Base-by-base conservation (phyloP, 108 stramenopile species). In the Cylindrotheca fusiformis region DNA sequence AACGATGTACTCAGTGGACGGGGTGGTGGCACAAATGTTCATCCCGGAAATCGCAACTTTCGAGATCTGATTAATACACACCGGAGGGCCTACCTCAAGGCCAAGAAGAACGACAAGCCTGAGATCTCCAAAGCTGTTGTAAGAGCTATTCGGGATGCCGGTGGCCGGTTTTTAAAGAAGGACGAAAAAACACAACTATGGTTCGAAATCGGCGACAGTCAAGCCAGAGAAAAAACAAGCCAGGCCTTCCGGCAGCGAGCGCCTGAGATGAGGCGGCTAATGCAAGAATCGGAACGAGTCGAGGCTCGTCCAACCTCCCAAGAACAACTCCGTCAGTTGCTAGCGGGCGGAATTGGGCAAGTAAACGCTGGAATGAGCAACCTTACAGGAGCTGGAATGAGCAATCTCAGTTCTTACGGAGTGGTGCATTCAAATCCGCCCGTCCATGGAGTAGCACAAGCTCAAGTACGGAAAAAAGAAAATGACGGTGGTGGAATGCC, bases 171-270 rank as follows among this genome's bases (percentile, higher is more conserved):
- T 60, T 73, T 90, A 52, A 87, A 85, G 73, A 86, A 82, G 54
- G 80, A 81, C 32, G 83, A 80, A 41, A 83, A 80, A 64, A 32
- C 68, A 1, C 56, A 65, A 22, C 58, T 79, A 0, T 80, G 82
- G 79, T 79, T 79, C 49, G 87, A 88, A 36, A 79, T 85, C 49
- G 87, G 79, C 1, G 82, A 81, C 44, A 82, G 79, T 47, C 77
- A 75, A n/a, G 88, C 88, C 1, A 65, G 82, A 3, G 85, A 83
- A 48, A 83, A 86, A 78, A 85, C 87, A 10, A 75, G 78, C 25
- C 87, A 88, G 58, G 84, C 84, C 25, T 71, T 88, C 20, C 74
- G 87, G 20, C 84, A 89, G 62, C 71, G 85, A 30, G 88, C 85
- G 48, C 88, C 85, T 10, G 84, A 86, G 58, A 89, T 89, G 85